Base-by-base conservation (phyloP, 345 rosid genomes). In the Clarkia xantiana region DNA sequence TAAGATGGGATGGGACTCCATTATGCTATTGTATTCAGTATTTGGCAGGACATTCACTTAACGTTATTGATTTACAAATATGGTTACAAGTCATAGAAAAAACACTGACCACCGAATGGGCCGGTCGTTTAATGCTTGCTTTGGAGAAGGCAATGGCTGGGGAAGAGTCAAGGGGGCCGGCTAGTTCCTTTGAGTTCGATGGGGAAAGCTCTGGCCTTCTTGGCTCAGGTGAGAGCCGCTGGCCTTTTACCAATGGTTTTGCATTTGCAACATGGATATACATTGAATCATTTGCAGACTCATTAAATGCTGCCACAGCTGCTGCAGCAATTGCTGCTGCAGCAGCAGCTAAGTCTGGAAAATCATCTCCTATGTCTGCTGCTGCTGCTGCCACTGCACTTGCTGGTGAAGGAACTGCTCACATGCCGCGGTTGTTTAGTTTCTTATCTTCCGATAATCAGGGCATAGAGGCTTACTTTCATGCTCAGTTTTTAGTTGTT, bases 311-410 rank as follows among this genome's bases (percentile, higher is more conserved):
- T 45, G 98, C 96, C 49, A 80, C 98, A 56, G 94, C 87, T 18
- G 96, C 98, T 6, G 96, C 96, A 25, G 98, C 98, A 41, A 91
- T 90, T 65, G 94, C 94, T 43, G 96, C 96, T 47, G 94, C 97
- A 2, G 95, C 96, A 10, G 98, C 98, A 11, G 94, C 96, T 56
- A 91, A 75, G 75, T 86, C 95, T 17, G 98, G 96, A 54, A 87
- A 91, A 78, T 77, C 96, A 64, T 91, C 96, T 48, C 90, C 98
- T 25, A 84, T 91, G 96, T 91, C 96, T 41, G 96, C 96, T 65
- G 96, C 98, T 61, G 96, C 96, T 45, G 98, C 98, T 63, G 98
- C 98, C 29, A 86, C 93, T 82, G 95, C 96, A 17, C 93, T 91
- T 47, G 98, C 96, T 62, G 98, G 98, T 47, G 98, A 91, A 78